phyloP scores from a whole-genome alignment of 441 rosid genomes.

The Oxalis stricta region DNA sequence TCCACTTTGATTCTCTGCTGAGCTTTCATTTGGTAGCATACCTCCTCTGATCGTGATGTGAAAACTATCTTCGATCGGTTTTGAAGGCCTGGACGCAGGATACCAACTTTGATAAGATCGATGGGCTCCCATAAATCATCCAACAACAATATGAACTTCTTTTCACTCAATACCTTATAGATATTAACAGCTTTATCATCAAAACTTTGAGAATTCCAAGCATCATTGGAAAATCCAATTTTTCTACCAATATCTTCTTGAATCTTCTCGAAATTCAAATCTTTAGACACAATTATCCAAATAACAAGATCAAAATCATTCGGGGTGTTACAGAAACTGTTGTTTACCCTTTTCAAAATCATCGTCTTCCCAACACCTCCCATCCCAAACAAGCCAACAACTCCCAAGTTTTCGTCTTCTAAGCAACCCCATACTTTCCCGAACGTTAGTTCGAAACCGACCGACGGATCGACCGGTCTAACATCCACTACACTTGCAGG shows the following conservation, averaged over 20 bases:
- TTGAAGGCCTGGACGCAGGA: conserved; percentile 5
- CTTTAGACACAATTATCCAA: conserved; percentile 26
- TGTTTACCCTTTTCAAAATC: conserved; percentile 29
- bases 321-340: conserved; percentile 8
- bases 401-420: conserved; percentile 7
- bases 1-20: too few relatives aligned
- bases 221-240: conserved; percentile 18
- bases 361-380: conserved; percentile 47
- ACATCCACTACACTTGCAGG: conserved; percentile 7
- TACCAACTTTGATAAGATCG: conserved; percentile 8
- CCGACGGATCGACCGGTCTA: conserved; percentile 13
- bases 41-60: conserved; percentile 6
- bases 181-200: conserved; percentile 8
- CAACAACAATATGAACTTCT: conserved; percentile 9
- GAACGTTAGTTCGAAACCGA: conserved; percentile 22
- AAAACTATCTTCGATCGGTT: conserved; percentile 4
- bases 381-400: conserved; percentile 29
- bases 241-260: conserved; percentile 21
- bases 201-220: conserved; percentile 11
- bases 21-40: not conserved
- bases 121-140: conserved; percentile 17
- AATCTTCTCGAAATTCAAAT: conserved; percentile 16
- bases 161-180: not conserved
- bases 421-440: conserved; percentile 21
- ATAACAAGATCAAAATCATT: conserved; percentile 24